phyloP scores from a whole-genome alignment of 306 rosid genomes.

The Alnus glutinosa region DNA sequence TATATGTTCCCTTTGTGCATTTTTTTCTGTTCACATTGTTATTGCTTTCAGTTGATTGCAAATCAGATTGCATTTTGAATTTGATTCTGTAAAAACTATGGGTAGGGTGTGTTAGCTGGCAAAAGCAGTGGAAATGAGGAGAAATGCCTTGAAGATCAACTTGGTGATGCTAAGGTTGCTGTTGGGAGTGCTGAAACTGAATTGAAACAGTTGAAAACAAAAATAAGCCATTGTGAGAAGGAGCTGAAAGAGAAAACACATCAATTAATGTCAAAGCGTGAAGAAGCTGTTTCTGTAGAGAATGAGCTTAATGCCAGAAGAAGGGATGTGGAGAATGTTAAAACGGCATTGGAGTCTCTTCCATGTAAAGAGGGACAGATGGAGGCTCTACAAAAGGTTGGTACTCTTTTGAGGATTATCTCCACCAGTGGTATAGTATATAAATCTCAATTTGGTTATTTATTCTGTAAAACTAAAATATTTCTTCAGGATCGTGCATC shows the following conservation, averaged over 20 bases:
- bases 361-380: constrained; percentile 78
- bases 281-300: constrained; percentile 82
- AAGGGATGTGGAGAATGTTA: constrained; percentile 65
- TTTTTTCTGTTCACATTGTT: constrained; percentile 5
- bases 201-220: constrained; percentile 75
- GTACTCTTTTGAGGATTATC: constrained; percentile 30
- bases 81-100: constrained; percentile 22
- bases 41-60: constrained; percentile 15
- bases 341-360: constrained; percentile 61
- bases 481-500: constrained; percentile 62
- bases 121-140: constrained; percentile 91
- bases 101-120: constrained; percentile 85
- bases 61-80: constrained; percentile 2
- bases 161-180: constrained; percentile 86
- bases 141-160: constrained; percentile 89
- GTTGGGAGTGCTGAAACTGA: constrained; percentile 93
- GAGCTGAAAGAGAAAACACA: constrained; percentile 74
- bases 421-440: constrained; percentile 21
- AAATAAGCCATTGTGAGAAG: constrained; percentile 78
- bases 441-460: constrained; percentile 17
- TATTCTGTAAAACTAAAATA: constrained; percentile 19
- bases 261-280: constrained; percentile 75
- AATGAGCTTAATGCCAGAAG: constrained; percentile 62
- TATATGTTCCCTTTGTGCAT: constrained; percentile 7
- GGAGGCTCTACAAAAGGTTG: constrained; percentile 84